A percentile compares a stretch with the other conserved stretches of the same genome.
These are phyloP conservation scores for Fraxinus velutina DNA, from an alignment of 305 asterid genomes.

Conservation along the genomic window DNA sequence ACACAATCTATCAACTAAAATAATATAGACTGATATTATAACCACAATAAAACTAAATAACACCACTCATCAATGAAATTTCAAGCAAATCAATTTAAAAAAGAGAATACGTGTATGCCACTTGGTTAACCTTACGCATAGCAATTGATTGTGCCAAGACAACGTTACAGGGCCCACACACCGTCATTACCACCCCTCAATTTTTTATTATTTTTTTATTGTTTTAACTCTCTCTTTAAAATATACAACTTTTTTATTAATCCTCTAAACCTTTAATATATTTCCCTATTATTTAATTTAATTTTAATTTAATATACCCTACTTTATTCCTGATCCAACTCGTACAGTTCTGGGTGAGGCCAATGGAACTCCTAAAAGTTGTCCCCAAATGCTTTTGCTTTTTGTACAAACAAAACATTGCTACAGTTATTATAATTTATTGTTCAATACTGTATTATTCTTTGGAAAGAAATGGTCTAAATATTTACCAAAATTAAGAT, in stretches of 20 bases:
- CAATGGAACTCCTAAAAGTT: neutral
- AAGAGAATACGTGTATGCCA: slow-evolving; percentile 27
- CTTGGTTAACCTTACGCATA: neutral
- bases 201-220: too few species aligned
- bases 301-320: neutral
- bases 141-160: slow-evolving; percentile 13
- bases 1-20: too few species aligned
- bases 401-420: neutral
- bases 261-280: neutral
- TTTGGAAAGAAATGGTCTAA: neutral
- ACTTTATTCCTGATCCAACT: neutral
- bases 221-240: neutral
- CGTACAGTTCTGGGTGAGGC: neutral
- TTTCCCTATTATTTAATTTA: neutral
- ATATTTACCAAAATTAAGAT: neutral
- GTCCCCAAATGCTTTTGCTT: neutral
- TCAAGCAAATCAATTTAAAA: neutral
- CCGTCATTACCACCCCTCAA: neutral
- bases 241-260: neutral
- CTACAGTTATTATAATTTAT: neutral
- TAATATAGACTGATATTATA: too few species aligned
- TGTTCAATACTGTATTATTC: neutral
- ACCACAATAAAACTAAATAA: too few species aligned
- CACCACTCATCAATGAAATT: neutral
- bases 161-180: slow-evolving; percentile 19